Base-by-base conservation (phyloP, 129 eudicot species). In the Tagetes patula region DNA sequence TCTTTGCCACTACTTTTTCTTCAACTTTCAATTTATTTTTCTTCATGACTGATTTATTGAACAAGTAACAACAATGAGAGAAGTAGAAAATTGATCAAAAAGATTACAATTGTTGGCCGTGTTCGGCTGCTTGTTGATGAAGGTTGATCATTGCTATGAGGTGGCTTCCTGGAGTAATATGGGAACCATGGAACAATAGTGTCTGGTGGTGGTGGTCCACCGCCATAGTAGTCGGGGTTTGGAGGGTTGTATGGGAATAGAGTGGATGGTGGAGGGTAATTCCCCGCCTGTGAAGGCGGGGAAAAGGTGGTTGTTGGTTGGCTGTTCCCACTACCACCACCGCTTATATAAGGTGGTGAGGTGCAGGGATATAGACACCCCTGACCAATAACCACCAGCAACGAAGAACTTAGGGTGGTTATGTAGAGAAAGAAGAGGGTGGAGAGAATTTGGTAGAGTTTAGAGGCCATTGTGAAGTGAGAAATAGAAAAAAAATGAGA, bases 291-390 rank as follows among this genome's bases (percentile, higher is more conserved):
- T 4, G 78, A 69, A 43, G 92, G 86, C 12, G 88, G 88, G 30
- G 83, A 58, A 42, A 70, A 75, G 31, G 58, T 71, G 34, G 88
- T 83, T 1, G 92, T 80, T 32, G 90, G 78, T 67, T 81, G 73
- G 42, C 73, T 70, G 64, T 71, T 78, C 20, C 82, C 82, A 6
- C 77, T 58, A 11, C 73, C 79, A 50, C 74, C 20, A 3, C 77
- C n/a, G 20, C 77, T 79, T 1, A 79, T 82, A 42, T 64, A 76
- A 3, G 96, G 89, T 11, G 96, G 87, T 48, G 96, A 91, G 67
- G 81, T 83, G 66, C 96, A 90, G n/a, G 96, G 96, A 56, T 90
- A 90, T 3, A 85, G 86, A 48, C 96, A 90, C 72, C 81, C 82
- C 41, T 71, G 93, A 10, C 89, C 60, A 48, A 20, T 20, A 20